Base-by-base conservation (phyloP, 495 filamentous ascomycete species). In the Lasiosphaeria ovina region DNA sequence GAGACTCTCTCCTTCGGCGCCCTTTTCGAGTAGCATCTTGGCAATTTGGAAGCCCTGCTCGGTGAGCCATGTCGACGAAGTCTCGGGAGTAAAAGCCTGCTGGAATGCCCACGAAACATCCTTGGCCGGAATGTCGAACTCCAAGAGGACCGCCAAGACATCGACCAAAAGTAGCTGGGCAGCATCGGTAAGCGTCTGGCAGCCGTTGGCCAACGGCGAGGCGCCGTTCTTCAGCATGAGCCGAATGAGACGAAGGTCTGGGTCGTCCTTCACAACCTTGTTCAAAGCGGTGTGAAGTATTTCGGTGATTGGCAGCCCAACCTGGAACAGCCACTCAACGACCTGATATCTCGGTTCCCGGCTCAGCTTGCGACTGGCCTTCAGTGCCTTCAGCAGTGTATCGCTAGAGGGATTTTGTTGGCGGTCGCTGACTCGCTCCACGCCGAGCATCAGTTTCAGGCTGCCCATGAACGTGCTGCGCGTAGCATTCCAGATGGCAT, bases 401-500 rank as follows among this genome's bases (percentile, higher is more conserved):
- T 65, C 59, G 4, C 64, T 68, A 7, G 74, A 76, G 0, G 75
- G 78, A 51, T 58, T 73, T 58, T 72, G 75, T 54, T 76, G 64
- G 1, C 49, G 17, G 1, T 55, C 68, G 24, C 65, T 68, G 12
- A 66, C 61, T 6, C 65, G 68, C 31, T 71, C 54, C 6, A 79
- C 62, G 1, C 77, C 77, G 7, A 81, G 65, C 62, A 81, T 65
- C 54, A 79, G 61, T 61, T 78, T 76, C 7, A 81, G 62, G 58
- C 64, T 79, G 1, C 68, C 72, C 57, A 81, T 62, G 51, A 76
- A 73, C 0, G 73, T 73, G 34, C 74, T 71, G 17, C 75, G 67
- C 0, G 78, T 72, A 0, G 76, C 75, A 24, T 77, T 77, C 65
- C 77, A 77, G n/a, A 81, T 70, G 14, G 77, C 78, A 31, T 81